Percentiles rank a stretch among this genome's conserved stretches.
phyloP scores from a whole-genome alignment of 805 yeast species.

The Cyberlindnera veronae region DNA sequence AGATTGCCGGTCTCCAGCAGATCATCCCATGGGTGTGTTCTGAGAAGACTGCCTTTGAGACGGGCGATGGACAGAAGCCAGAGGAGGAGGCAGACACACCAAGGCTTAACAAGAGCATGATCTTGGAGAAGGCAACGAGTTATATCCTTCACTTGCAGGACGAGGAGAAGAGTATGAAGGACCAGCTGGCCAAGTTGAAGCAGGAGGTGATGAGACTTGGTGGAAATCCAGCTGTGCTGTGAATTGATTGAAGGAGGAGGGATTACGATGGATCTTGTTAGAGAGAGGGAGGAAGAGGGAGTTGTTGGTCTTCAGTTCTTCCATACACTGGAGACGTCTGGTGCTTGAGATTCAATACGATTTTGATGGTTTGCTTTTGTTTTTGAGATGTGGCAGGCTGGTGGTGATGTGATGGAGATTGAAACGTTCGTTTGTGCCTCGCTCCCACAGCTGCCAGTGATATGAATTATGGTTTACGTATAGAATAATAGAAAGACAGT shows the following conservation, averaged over 20 bases:
- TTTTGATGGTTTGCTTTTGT: not conserved
- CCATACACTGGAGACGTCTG: too few relatives aligned
- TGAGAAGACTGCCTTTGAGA: constrained; percentile 61
- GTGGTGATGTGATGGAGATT: constrained; percentile 2
- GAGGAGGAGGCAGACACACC: constrained; percentile 27
- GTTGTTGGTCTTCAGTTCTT: too few relatives aligned
- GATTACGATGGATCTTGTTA: too few relatives aligned
- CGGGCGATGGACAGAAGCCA: constrained; percentile 25
- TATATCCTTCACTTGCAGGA: constrained; percentile 53
- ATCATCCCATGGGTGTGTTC: constrained; percentile 65
- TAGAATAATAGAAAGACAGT: constrained; percentile 12
- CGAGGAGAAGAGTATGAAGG: constrained; percentile 38
- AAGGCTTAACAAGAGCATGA: constrained; percentile 60
- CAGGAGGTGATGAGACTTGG: constrained; percentile 26
- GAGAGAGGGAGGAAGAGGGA: too few relatives aligned
- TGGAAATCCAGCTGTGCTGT: constrained; percentile 14
- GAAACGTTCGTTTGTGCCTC: too few relatives aligned
- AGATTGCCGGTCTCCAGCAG: constrained; percentile 63
- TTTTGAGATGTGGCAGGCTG: not conserved
- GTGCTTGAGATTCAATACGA: too few relatives aligned
- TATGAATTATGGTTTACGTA: constrained; percentile 13
- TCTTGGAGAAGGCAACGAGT: constrained; percentile 64
- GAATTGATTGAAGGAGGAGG: too few relatives aligned
- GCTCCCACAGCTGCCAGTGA: not conserved
- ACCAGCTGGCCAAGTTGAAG: constrained; percentile 29